These are phyloP conservation scores for Talaromyces verruculosus DNA, from an alignment of 2,329 filamentous ascomycete species.

Conservation along the genomic window DNA sequence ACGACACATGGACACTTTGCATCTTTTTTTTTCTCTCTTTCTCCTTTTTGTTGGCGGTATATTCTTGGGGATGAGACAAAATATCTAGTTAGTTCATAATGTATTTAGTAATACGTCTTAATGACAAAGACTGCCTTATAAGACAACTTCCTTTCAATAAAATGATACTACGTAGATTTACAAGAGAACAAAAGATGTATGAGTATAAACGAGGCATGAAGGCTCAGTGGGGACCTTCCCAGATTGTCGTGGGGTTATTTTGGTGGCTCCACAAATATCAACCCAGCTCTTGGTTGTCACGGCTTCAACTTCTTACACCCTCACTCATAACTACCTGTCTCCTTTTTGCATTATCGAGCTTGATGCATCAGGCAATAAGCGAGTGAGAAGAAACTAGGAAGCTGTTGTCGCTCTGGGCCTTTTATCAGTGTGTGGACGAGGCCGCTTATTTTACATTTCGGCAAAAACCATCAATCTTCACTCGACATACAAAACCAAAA, in stretches of 20 bases:
- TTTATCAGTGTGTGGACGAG: neutral
- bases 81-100: constrained; percentile 2
- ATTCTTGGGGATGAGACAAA: neutral
- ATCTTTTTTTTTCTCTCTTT: neutral
- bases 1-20: neutral
- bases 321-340: neutral
- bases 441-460: neutral
- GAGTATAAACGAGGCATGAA: neutral
- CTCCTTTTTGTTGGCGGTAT: neutral
- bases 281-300: constrained; percentile 6
- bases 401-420: neutral
- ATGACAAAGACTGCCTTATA: neutral
- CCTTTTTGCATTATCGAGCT: neutral
- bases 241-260: constrained; percentile 10
- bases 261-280: constrained; percentile 17
- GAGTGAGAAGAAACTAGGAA: neutral
- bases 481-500: neutral
- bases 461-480: neutral
- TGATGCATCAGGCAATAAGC: neutral
- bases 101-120: neutral
- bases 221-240: neutral
- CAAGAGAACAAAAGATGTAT: neutral
- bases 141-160: neutral
- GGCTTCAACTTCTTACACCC: neutral
- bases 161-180: neutral